Conservation (phyloP, 139 green algal genomes). For the Spirogloea muscicola region DNA sequence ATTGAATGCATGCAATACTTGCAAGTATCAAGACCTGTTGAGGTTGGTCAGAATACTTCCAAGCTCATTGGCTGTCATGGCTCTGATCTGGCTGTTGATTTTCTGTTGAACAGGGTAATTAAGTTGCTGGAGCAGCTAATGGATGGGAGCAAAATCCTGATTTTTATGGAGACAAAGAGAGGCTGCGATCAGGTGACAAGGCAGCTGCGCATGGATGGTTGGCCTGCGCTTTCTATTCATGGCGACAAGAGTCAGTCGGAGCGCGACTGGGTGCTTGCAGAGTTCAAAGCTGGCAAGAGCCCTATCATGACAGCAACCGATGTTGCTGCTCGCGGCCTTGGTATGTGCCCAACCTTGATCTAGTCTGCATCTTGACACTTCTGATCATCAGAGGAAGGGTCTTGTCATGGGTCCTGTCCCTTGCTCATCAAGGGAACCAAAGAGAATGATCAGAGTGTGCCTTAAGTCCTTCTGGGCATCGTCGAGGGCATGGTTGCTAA, state of each 20-base stretch:
- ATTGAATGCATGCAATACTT: too few species aligned
- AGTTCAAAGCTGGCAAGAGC: conserved; percentile 52
- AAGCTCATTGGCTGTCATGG: background rate
- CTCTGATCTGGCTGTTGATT: conserved; percentile 5
- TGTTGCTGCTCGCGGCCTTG: conserved; percentile 52
- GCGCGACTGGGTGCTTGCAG: conserved; percentile 49
- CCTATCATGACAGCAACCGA: conserved; percentile 57
- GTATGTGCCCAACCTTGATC: conserved; percentile 17
- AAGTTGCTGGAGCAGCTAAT: conserved; percentile 72
- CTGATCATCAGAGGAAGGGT: background rate
- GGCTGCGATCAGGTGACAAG: conserved; percentile 82
- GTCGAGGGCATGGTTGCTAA: background rate
- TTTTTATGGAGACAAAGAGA: conserved; percentile 93
- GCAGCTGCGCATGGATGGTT: conserved; percentile 72
- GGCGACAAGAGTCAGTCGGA: conserved; percentile 58
- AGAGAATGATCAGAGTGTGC: background rate
- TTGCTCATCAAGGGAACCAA: background rate
- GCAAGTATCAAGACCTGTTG: conserved; percentile 1
- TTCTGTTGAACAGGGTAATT: conserved; percentile 43
- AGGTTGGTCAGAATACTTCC: too few species aligned
- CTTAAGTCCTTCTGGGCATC: too few species aligned
- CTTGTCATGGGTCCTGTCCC: background rate
- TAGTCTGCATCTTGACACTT: background rate
- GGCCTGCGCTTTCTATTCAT: conserved; percentile 54
- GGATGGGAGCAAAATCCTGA: conserved; percentile 67